phyloP scores from a whole-genome alignment of 176 grass and related monocot genomes.

The Oryza officinalis region DNA sequence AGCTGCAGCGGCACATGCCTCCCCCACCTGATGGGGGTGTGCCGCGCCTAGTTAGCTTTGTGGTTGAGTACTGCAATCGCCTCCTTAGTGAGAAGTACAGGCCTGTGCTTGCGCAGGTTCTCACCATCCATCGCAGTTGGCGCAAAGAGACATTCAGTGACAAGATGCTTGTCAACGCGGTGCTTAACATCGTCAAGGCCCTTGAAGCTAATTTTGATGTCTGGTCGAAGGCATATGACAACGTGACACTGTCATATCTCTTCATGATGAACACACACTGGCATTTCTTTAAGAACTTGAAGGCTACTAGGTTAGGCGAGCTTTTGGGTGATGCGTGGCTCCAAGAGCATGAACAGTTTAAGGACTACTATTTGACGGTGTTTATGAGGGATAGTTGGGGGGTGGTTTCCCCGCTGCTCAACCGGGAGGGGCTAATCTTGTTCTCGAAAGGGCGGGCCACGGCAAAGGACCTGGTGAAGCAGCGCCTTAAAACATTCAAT shows the following conservation, averaged over 20 bases:
- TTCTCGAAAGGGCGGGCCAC: constrained; percentile 89
- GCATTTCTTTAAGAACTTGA: constrained; percentile 81
- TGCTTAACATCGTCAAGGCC: constrained; percentile 70
- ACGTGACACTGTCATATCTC: constrained; percentile 44
- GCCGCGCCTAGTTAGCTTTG: constrained; percentile 65
- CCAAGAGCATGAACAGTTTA: constrained; percentile 75
- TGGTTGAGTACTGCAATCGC: constrained; percentile 71
- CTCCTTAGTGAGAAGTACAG: constrained; percentile 65
- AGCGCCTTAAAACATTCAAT: constrained; percentile 87
- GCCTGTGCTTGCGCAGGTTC: constrained; percentile 59
- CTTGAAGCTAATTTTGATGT: constrained; percentile 79
- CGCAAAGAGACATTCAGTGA: constrained; percentile 69
- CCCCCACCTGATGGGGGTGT: constrained; percentile 62
- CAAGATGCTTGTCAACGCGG: constrained; percentile 46
- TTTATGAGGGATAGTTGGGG: constrained; percentile 92
- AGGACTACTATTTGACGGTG: constrained; percentile 62
- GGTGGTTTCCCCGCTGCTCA: constrained; percentile 61
- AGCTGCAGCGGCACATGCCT: constrained; percentile 65
- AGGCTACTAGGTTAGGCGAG: constrained; percentile 68
- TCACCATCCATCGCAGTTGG: constrained; percentile 78
- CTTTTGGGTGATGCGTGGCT: constrained; percentile 72
- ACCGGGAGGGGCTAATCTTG: constrained; percentile 80
- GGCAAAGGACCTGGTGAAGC: constrained; percentile 83
- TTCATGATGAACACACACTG: constrained; percentile 90
- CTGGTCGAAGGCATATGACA: constrained; percentile 69